phyloP scores from a whole-genome alignment of 1,284 basidiomycete species.

The Paramarasmius palmivorus region DNA sequence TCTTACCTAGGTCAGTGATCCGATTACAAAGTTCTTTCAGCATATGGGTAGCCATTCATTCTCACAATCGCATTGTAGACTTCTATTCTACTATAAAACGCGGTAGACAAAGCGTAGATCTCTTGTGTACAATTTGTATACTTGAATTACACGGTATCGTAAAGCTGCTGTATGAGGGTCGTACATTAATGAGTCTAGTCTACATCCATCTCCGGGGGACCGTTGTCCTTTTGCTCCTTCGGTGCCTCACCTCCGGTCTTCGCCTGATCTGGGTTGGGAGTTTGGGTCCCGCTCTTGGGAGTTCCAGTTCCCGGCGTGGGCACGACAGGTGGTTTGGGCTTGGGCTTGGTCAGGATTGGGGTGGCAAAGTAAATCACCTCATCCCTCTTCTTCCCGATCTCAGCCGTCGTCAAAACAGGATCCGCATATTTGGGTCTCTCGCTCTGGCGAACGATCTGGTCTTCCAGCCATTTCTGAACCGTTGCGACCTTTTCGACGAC shows the following conservation, averaged over 20 bases:
- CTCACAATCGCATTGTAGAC: no score
- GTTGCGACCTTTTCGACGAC: slow-evolving; percentile 83
- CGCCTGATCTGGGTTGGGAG: slow-evolving; percentile 49
- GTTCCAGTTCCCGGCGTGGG: slow-evolving; percentile 58
- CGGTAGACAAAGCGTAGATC: no score
- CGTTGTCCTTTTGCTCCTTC: slow-evolving; percentile 36
- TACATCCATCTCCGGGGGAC: slow-evolving; percentile 79
- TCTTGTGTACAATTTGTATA: no score
- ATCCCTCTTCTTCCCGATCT: slow-evolving; percentile 87
- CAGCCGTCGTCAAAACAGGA: slow-evolving; percentile 76
- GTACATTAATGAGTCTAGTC: slow-evolving; percentile 46
- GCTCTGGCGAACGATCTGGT: slow-evolving; percentile 81
- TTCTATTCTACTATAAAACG: no score
- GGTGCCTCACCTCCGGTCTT: slow-evolving; percentile 38
- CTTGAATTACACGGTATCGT: no score
- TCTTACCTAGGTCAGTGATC: no score
- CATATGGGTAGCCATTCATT: no score
- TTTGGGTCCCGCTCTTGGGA: slow-evolving; percentile 62
- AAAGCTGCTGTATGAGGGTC: no score
- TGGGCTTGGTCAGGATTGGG: slow-evolving; percentile 84
- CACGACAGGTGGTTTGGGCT: slow-evolving; percentile 75
- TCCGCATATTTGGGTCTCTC: slow-evolving; percentile 88
- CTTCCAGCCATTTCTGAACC: slow-evolving; percentile 91
- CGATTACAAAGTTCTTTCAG: no score
- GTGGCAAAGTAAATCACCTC: slow-evolving; percentile 85